Evolutionary conservation across 2,329 filamentous ascomycete genomes (phyloP), one percentile per base, ranked within the genome.

Genomic region (Hymenoscyphus infarciens): DNA sequence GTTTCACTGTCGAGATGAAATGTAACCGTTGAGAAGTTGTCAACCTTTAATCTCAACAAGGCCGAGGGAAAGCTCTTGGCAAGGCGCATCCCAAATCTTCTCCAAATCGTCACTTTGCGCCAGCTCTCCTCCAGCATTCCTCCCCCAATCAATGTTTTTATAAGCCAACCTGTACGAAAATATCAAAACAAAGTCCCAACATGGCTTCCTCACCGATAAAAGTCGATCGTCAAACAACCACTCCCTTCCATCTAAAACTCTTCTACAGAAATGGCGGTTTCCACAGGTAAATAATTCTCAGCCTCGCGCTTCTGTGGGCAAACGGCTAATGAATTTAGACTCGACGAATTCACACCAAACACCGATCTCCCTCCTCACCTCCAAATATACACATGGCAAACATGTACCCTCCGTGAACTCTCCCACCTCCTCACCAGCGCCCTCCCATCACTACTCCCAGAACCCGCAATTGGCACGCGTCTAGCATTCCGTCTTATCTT

Each of bases 401-500:
- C 85, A 70, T 94, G 90, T 77, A 92, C 90, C 2, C 83, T 98
- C 27, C 81, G 83, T 68, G 92, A 97, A 75, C 86, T 98, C 39
- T 87, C 89, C 25, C 85, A 90, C 62, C 87, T 94, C 60, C 83
- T 98, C 62, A 85, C 86, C 31, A 84, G 85, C 58, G 83, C 88
- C 1, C 80, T 91, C 1, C 89, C 90, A 0, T 77, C 80, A 1
- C 78, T 92, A 22, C 83, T 97, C 2, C 91, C 92, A 0, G 80
- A 82, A 42, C 90, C 90, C 0, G 84, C 88, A 6, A 83, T 92
- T 49, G 93, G 94, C 64, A 94, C 92, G 8, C 87, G 94, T 60
- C 82, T 97, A n/a, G 87, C 86, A 64, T 98, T 95, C 77, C 89
- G 93, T 56, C 84, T 97, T 19, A 86, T 97, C 60, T 97, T 90